phyloP scores from a whole-genome alignment of 208 protist genomes.

The Polymyxa betae region DNA sequence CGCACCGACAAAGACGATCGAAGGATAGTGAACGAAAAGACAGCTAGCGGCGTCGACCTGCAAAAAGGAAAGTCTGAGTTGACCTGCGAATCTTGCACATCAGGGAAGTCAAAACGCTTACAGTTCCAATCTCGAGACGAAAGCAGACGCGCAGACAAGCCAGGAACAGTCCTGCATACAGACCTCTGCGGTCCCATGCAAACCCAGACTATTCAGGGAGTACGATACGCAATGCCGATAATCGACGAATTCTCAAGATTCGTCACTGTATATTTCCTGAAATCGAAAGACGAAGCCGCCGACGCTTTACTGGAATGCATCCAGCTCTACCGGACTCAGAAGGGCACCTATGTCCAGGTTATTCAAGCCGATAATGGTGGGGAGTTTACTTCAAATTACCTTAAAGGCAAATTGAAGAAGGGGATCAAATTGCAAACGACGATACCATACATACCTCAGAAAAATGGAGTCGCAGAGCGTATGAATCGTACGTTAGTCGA shows the following conservation, averaged over 20 bases:
- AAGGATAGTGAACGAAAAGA: too few relatives aligned
- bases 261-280: background rate
- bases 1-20: too few relatives aligned
- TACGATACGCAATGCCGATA: background rate
- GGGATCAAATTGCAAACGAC: background rate
- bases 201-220: background rate
- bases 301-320: background rate
- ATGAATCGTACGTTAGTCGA: background rate
- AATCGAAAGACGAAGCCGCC: background rate
- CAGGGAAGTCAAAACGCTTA: too few relatives aligned
- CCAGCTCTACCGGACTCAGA: background rate
- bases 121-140: too few relatives aligned
- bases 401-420: background rate
- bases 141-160: too few relatives aligned
- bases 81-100: too few relatives aligned
- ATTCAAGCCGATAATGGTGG: background rate
- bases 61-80: too few relatives aligned
- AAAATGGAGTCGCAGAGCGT: background rate
- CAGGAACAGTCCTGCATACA: too few relatives aligned
- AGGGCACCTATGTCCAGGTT: background rate
- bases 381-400: background rate
- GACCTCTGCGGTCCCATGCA: background rate
- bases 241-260: background rate
- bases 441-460: background rate
- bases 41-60: too few relatives aligned